phyloP scores from a whole-genome alignment of 2,329 filamentous ascomycete genomes.

The Tetracladium maxilliforme region DNA sequence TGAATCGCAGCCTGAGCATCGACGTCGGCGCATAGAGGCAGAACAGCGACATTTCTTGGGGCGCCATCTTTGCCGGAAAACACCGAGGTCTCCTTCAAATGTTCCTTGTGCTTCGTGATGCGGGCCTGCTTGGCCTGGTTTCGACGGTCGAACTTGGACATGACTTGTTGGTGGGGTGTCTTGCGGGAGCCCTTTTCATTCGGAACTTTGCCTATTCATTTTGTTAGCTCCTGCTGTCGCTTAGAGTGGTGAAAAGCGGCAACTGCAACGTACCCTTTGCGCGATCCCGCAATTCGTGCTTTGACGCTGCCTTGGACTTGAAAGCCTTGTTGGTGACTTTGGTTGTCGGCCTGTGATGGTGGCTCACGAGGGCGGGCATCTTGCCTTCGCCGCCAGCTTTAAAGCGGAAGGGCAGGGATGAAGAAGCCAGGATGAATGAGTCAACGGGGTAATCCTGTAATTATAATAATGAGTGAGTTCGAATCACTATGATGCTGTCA shows the following conservation, averaged over 20 bases:
- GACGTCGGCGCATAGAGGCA: constrained; percentile 66
- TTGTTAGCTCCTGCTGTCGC: too few species aligned
- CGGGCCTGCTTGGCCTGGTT: constrained; percentile 92
- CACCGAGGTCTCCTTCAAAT: constrained; percentile 62
- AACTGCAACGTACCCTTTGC: constrained; percentile 60
- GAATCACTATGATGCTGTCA: too few species aligned
- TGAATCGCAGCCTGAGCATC: constrained; percentile 53
- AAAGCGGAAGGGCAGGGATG: constrained; percentile 74
- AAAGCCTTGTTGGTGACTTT: constrained; percentile 81
- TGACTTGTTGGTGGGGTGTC: constrained; percentile 88
- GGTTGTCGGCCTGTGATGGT: constrained; percentile 87
- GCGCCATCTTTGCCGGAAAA: constrained; percentile 82
- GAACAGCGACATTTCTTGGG: constrained; percentile 73
- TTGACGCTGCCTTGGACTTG: constrained; percentile 84
- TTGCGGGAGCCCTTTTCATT: constrained; percentile 63
- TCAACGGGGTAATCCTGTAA: too few species aligned
- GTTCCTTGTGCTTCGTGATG: constrained; percentile 68
- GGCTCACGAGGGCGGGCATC: constrained; percentile 59
- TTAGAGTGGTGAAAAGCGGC: constrained; percentile 3
- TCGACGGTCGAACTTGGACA: constrained; percentile 90
- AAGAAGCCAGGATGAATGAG: constrained; percentile 47
- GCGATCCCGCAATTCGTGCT: constrained; percentile 70
- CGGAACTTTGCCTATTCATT: constrained; percentile 55
- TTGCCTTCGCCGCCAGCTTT: constrained; percentile 63
- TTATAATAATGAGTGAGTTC: too few species aligned